These are phyloP conservation scores for Elsinoe necatrix DNA, from an alignment of 2,329 filamentous ascomycete genomes.

Conservation along the genomic window DNA sequence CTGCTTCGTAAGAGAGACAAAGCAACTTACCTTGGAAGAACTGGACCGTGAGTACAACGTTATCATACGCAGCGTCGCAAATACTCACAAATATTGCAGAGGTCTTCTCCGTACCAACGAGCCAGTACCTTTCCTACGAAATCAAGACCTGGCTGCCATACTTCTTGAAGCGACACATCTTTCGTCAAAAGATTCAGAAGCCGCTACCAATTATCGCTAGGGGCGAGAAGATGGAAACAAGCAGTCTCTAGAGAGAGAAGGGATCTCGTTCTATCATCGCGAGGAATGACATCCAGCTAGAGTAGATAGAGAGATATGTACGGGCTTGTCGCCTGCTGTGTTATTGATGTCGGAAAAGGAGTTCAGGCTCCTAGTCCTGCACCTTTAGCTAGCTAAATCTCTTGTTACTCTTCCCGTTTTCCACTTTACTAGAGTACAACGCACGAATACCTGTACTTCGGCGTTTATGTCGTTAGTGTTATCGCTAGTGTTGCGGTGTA, in stretches of 20 bases:
- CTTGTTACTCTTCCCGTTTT: no score
- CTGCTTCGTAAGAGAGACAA: conserved; percentile 41
- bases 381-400: no score
- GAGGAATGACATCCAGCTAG: no score
- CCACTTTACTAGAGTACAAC: no score
- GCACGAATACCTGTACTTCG: no score
- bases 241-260: neutral
- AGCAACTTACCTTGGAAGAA: conserved; percentile 42
- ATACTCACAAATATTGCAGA: conserved; percentile 23
- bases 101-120: conserved; percentile 46
- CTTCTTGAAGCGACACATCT: conserved; percentile 35
- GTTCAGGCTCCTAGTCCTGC: no score
- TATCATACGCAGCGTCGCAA: neutral
- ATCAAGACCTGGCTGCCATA: conserved; percentile 33
- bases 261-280: no score
- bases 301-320: no score
- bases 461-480: no score
- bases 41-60: conserved; percentile 29
- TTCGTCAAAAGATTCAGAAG: conserved; percentile 32
- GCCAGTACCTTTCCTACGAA: conserved; percentile 33
- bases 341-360: no score
- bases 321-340: no score
- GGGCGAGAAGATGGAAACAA: conserved; percentile 15
- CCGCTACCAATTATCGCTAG: conserved; percentile 34
- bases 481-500: no score